Conservation (phyloP, 176 grass and related monocot genomes). For the Juncus inflexus region DNA sequence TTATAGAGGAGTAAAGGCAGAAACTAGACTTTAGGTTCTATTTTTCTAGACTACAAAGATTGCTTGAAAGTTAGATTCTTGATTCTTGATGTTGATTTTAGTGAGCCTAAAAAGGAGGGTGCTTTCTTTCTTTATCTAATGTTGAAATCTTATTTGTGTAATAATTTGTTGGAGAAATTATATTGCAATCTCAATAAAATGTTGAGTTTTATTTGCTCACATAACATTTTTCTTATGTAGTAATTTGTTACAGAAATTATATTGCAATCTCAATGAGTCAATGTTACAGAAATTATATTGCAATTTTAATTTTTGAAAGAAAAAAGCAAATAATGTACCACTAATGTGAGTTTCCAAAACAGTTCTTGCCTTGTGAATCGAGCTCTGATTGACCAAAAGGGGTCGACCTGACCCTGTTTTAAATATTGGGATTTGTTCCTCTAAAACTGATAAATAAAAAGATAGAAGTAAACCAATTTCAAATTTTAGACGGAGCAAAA, state of each 20-base stretch:
- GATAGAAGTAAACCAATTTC: neutral
- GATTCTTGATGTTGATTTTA: conserved; percentile 5
- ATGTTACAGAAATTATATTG: no score
- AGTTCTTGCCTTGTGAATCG: conserved; percentile 21
- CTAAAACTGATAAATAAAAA: conserved; percentile 6
- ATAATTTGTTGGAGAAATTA: no score
- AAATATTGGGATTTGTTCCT: conserved; percentile 19
- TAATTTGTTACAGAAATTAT: no score
- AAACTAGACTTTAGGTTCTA: no score
- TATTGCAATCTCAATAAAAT: no score
- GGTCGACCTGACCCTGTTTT: conserved; percentile 16
- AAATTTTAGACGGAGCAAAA: neutral
- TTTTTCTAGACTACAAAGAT: neutral
- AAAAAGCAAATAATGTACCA: no score
- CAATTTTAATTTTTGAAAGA: no score
- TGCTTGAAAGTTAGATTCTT: neutral
- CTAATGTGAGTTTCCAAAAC: no score
- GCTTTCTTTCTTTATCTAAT: conserved; percentile 7
- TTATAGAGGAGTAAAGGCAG: conserved; percentile 30
- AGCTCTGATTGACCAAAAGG: conserved; percentile 12
- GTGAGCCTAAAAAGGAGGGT: conserved; percentile 7
- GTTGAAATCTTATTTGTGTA: neutral
- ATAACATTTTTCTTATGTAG: no score
- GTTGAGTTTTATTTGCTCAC: no score
- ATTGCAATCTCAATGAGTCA: no score